Evolutionary conservation across 164 flowering plant genomes (phyloP), one percentile per base, ranked within the genome.

Genomic region (Sextonia rubra): DNA sequence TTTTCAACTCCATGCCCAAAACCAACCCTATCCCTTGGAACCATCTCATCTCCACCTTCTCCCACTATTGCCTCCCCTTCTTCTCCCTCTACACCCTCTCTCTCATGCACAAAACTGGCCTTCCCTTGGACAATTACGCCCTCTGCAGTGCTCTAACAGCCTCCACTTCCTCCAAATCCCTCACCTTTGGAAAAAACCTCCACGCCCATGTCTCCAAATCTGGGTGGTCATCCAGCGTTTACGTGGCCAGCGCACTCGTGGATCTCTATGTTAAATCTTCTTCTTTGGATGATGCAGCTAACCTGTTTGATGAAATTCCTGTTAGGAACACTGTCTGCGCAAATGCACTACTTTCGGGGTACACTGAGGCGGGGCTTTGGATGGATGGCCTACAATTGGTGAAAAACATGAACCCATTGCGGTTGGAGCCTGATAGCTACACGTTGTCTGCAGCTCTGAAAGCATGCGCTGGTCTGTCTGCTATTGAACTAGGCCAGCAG

Each of bases 261-360:
- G 84, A 84, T 78, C 73, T 84, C 55, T 90, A 90, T 72, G 84
- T 77, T 0, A 91, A 87, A 77, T 73, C 67, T 0, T 70, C 58
- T 9, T 9, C 72, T n/a, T 15, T 88, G 2, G 26, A 55, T 7
- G 84, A 84, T 69, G 91, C 94, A 26, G 71, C 67, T 2, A 55
- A 55, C 58, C 66, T 84, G 87, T 93, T 93, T 25, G 94, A 91
- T 70, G 97, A 91, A 87, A 88, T 90, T 60, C 94, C 88, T 66
- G 71, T 82, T 73, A 93, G 75, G 79, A 93, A 89, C 73, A 78
- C 85, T 1, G 91, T 89, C 56, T 89, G 91, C 65, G 89, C 72
- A 3, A 92, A 92, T 82, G 92, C 93, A 0, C 83, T 92, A 65
- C 52, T 92, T 26, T 78, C 89, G 3, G 94, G 90, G 20, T 89